Evolutionary conservation across 306 rosid species (phyloP), one percentile per base, ranked within the genome.

Genomic region (Citrullus mucosospermus): DNA sequence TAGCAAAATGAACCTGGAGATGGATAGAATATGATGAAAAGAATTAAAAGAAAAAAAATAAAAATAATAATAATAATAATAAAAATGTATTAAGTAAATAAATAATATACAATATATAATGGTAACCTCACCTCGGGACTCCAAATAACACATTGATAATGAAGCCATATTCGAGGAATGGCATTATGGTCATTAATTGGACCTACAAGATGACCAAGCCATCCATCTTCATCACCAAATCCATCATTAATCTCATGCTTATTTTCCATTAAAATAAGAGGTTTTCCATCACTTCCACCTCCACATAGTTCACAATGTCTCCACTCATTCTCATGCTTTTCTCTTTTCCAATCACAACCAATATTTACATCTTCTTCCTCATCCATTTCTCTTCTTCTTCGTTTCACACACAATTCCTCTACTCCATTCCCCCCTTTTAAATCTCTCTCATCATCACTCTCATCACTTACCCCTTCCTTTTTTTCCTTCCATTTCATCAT

Each of bases 1-100:
- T 91, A 80, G 93, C 91, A 82, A 94, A 92, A 83, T 94, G 91
- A 78, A 94, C 36, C 36, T 32, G 36, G 2, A 32, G 2, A 32
- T 32, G 36, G 36, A 32, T 32, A 32, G 36, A 32, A 32, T 22
- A 22, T 32, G 36, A 32, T 32, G 36, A 32, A 32, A 32, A 32
- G 36, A 32, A 32, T 32, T 32, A 32, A 32, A 32, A 32, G 36
- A 32, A 32, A 32, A 32, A 32, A 1, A 32, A 3, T 0, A 25
- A 22, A 0, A 22, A 22, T 22, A 22, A 22, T 22, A 22, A 22
- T 22, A 22, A 22, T 0, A 22, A 22, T 22, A 22, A 22, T 22
- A 22, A 22, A 0, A 25, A 25, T 25, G 28, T 25, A 25, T 25
- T 25, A 25, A 25, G 28, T 25, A 25, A 25, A 25, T 25, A 25